These are phyloP conservation scores for Amaranthus hypochondriacus DNA, from an alignment of 148 eudicot genomes.

Conservation along the genomic window DNA sequence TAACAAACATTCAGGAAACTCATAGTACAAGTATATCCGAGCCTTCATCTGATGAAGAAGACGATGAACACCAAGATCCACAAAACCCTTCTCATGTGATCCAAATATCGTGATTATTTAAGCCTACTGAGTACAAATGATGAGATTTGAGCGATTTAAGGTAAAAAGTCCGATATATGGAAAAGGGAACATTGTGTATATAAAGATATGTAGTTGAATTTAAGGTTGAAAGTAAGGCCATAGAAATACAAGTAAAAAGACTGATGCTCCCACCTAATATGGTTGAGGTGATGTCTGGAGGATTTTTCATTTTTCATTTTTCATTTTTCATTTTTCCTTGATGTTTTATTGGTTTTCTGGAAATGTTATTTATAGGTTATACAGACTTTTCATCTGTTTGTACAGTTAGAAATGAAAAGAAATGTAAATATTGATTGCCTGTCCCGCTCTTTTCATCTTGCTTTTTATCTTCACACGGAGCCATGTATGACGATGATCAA, in stretches of 20 bases:
- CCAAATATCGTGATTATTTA: conserved; percentile 13
- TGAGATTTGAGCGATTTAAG: background rate
- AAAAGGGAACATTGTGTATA: background rate
- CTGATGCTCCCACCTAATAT: conserved; percentile 29
- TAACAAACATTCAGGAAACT: conserved; percentile 18
- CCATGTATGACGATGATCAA: no score
- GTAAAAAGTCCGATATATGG: background rate
- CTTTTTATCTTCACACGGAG: no score
- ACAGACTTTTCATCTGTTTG: no score
- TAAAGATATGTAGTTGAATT: background rate
- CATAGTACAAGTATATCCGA: background rate
- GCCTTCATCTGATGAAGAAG: conserved; percentile 23
- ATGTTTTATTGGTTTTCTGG: background rate
- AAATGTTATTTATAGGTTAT: background rate
- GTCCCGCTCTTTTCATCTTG: no score
- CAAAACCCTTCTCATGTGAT: conserved; percentile 25
- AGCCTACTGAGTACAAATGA: background rate
- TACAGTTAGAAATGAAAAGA: no score
- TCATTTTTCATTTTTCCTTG: background rate
- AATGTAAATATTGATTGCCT: no score
- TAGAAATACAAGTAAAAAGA: background rate
- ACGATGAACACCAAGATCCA: conserved; percentile 7
- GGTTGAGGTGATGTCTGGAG: conserved; percentile 34
- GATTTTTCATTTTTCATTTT: background rate
- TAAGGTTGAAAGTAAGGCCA: background rate